phyloP scores from a whole-genome alignment of 139 green algal species.

The Cymbomonas tetramitiformis region DNA sequence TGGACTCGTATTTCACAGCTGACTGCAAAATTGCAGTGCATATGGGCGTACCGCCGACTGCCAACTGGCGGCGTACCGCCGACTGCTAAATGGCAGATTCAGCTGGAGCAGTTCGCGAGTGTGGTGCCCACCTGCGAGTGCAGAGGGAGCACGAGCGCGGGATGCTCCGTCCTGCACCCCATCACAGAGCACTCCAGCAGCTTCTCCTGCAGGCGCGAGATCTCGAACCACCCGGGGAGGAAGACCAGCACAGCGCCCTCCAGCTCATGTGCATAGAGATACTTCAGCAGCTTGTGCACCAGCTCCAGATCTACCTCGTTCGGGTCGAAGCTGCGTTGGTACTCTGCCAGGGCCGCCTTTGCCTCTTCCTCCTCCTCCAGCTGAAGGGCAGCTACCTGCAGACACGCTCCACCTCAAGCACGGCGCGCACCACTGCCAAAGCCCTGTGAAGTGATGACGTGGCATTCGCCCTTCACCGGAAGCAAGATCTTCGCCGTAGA shows the following conservation, averaged over 20 bases:
- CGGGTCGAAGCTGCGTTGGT: slow-evolving; percentile 23
- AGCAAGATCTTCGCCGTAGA: too few species aligned
- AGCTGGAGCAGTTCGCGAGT: too few species aligned
- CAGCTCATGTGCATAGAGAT: slow-evolving; percentile 9
- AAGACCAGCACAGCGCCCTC: slow-evolving; percentile 61
- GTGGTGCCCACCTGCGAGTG: too few species aligned
- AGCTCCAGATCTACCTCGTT: slow-evolving; percentile 32
- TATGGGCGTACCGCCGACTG: too few species aligned
- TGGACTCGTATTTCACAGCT: too few species aligned
- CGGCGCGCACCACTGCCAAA: too few species aligned
- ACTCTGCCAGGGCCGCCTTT: slow-evolving; percentile 12
- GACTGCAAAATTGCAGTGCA: too few species aligned
- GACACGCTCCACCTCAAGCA: neutral
- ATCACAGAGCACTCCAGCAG: slow-evolving; percentile 31
- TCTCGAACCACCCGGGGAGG: slow-evolving; percentile 72
- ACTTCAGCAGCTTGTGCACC: slow-evolving; percentile 10
- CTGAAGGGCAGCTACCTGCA: neutral
- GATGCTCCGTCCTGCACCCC: slow-evolving; percentile 4
- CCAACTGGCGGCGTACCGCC: too few species aligned
- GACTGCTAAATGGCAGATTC: too few species aligned
- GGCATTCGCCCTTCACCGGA: too few species aligned
- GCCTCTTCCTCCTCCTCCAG: neutral
- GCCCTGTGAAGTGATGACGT: too few species aligned
- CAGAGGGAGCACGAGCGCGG: slow-evolving; percentile 41
- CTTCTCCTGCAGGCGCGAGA: slow-evolving; percentile 47